phyloP scores from a whole-genome alignment of 1,139 yeast species.

The Hyphopichia pseudoburtonii region DNA sequence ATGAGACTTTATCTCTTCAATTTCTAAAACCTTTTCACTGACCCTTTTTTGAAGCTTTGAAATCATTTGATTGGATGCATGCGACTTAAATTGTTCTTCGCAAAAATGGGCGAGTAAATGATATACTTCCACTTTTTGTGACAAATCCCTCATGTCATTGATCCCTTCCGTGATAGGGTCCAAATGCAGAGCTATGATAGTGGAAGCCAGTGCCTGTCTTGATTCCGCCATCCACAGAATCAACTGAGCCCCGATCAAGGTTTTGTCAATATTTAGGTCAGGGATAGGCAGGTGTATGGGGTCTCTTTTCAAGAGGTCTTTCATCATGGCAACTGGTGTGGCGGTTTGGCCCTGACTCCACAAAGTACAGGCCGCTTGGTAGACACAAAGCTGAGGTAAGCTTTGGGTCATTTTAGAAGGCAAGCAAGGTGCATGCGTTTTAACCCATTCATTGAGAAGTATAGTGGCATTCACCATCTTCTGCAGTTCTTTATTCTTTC shows the following conservation, averaged over 20 bases:
- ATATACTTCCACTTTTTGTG: slow-evolving; percentile 44
- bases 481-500: slow-evolving; percentile 38
- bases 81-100: slow-evolving; percentile 58
- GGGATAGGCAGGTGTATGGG: slow-evolving; percentile 19
- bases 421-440: slow-evolving; percentile 2
- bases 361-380: slow-evolving; percentile 53
- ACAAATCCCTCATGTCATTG: slow-evolving; percentile 14
- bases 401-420: background rate
- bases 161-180: slow-evolving; percentile 35
- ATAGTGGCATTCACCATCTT: slow-evolving; percentile 52
- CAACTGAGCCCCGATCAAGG: slow-evolving; percentile 48
- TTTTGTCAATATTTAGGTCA: slow-evolving; percentile 21
- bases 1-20: slow-evolving; percentile 47
- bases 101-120: slow-evolving; percentile 75
- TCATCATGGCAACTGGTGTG: slow-evolving; percentile 54
- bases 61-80: slow-evolving; percentile 45
- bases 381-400: slow-evolving; percentile 17
- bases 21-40: slow-evolving; percentile 40
- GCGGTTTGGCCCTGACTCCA: slow-evolving; percentile 59
- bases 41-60: slow-evolving; percentile 39
- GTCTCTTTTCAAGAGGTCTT: slow-evolving; percentile 16
- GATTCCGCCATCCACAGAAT: slow-evolving; percentile 75
- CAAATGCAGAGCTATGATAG: slow-evolving; percentile 58
- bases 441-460: slow-evolving; percentile 39
- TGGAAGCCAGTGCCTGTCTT: slow-evolving; percentile 62